Evolutionary conservation across 2,329 filamentous ascomycete species (phyloP), one percentile per base, ranked within the genome.

Genomic region (Aspergillus sp.): DNA sequence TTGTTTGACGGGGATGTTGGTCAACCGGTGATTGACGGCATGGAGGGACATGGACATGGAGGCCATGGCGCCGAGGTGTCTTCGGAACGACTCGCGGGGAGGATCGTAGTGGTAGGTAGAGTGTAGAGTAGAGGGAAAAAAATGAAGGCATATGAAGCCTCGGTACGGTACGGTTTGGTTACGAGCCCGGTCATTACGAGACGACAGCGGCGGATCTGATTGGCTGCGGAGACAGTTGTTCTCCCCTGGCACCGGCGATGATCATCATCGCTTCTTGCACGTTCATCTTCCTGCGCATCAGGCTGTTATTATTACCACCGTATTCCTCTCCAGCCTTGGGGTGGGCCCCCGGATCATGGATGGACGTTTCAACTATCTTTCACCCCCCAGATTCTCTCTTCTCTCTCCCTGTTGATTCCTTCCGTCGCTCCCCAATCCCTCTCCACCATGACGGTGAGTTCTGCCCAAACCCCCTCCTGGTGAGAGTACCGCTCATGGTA

Each of bases 1-100:
- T 58, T 93, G 85, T 44, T 84, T 76, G n/a, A 83, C 79, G 0
- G 88, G 80, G 10, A 88, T 87, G 1, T 88, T 86, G 1, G 86
- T 86, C 59, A 97, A 78, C 40, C 74, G 73, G 57, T 76, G 72
- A 19, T 73, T 73, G 41, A 77, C 69, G 2, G 74, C 72, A 52
- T 75, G 73, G 17, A 78, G 62, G 48, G 69, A 66, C 48, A 66
- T 72, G 44, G 68, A 65, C 45, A 66, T 69, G 17, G 68, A 65
- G 5, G 67, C 59, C 57, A 71, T 68, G 45, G 57, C 65, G 57
- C 23, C 13, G 23, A 19, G 21, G n/a, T 5, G 20, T 4, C 16
- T n/a, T 25, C 45, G n/a, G 14, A 17, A 14, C 11, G 16, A 11
- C 13, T n/a, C n/a, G 9, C 10, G 13, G n/a, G 11, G 40, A 43